These are phyloP conservation scores for Elsinoe perseae DNA, from an alignment of 2,329 filamentous ascomycete species.

Conservation along the genomic window DNA sequence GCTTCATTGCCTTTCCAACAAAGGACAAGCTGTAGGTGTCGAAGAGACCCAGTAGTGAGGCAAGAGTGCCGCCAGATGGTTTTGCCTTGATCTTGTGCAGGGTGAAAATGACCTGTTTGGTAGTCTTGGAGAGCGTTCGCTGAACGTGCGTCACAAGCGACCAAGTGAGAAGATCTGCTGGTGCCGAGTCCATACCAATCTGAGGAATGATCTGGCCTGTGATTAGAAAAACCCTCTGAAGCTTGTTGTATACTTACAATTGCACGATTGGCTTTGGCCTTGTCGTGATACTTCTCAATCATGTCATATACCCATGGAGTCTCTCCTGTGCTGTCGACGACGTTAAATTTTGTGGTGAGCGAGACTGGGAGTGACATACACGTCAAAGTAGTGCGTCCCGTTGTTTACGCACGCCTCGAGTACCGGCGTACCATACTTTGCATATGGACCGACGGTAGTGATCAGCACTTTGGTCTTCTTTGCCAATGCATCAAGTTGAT, in stretches of 20 bases:
- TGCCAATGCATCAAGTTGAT: slow-evolving; percentile 45
- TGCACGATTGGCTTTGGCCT: slow-evolving; percentile 51
- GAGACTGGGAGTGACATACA: slow-evolving; percentile 29
- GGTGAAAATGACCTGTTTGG: slow-evolving; percentile 44
- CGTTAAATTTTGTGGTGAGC: not conserved
- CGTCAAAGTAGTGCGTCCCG: slow-evolving; percentile 62
- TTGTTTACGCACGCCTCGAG: slow-evolving; percentile 56
- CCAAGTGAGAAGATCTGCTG: slow-evolving; percentile 49
- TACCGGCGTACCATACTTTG: slow-evolving; percentile 56
- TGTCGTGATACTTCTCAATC: slow-evolving; percentile 53
- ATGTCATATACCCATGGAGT: slow-evolving; percentile 57
- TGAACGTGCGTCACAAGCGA: slow-evolving; percentile 47
- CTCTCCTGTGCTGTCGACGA: slow-evolving; percentile 49
- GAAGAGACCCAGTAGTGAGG: slow-evolving; percentile 55
- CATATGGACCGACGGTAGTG: slow-evolving; percentile 56
- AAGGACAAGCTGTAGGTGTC: slow-evolving; percentile 42
- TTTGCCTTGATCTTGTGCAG: slow-evolving; percentile 48
- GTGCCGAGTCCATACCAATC: slow-evolving; percentile 54
- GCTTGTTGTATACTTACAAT: slow-evolving; percentile 31
- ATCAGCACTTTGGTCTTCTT: slow-evolving; percentile 52
- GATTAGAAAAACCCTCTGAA: not conserved
- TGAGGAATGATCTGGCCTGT: slow-evolving; percentile 46
- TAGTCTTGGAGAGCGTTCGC: slow-evolving; percentile 43
- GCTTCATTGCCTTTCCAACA: slow-evolving; percentile 41
- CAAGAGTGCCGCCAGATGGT: slow-evolving; percentile 53